A percentile compares a stretch with the other conserved stretches of the same genome.
These are phyloP conservation scores for Gracilaria domingensis DNA, from an alignment of 23 red algal species.

Conservation along the genomic window DNA sequence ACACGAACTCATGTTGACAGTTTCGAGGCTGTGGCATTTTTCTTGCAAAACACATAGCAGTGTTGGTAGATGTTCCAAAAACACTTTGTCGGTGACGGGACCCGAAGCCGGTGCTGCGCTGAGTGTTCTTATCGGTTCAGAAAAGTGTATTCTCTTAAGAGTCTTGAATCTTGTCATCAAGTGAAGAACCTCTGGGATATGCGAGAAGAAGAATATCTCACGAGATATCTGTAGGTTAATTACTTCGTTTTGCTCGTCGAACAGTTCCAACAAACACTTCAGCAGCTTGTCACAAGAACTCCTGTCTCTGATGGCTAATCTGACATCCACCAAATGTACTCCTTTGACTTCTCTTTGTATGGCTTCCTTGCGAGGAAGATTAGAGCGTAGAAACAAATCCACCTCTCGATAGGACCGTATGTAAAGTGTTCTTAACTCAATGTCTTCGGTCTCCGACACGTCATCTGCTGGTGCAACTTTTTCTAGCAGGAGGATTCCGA, in stretches of 20 bases:
- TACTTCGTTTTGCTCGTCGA: slow-evolving; percentile 1
- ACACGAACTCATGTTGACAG: slow-evolving; percentile 27
- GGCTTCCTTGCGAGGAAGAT: not conserved
- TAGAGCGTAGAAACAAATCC: not conserved
- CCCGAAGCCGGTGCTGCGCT: not conserved
- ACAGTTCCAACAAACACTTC: not conserved
- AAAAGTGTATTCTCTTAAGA: slow-evolving; percentile 23
- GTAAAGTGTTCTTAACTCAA: not conserved
- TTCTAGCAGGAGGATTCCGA: not conserved
- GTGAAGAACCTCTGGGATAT: not conserved
- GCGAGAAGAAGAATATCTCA: not conserved
- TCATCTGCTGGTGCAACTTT: not conserved
- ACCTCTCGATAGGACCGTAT: not conserved
- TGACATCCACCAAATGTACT: not conserved
- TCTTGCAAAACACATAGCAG: not conserved
- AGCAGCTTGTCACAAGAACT: not conserved
- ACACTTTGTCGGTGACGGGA: not conserved
- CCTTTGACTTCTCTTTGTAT: not conserved
- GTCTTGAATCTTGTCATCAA: slow-evolving; percentile 4
- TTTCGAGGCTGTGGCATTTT: slow-evolving; percentile 2
- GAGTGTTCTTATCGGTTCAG: not conserved
- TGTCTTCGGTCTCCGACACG: not conserved
- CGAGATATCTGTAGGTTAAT: not conserved
- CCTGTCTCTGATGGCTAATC: not conserved
- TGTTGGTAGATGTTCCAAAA: not conserved